Evolutionary conservation across 2,329 filamentous ascomycete species (phyloP), one percentile per base, ranked within the genome.

Genomic region (Epichloe uncinata): DNA sequence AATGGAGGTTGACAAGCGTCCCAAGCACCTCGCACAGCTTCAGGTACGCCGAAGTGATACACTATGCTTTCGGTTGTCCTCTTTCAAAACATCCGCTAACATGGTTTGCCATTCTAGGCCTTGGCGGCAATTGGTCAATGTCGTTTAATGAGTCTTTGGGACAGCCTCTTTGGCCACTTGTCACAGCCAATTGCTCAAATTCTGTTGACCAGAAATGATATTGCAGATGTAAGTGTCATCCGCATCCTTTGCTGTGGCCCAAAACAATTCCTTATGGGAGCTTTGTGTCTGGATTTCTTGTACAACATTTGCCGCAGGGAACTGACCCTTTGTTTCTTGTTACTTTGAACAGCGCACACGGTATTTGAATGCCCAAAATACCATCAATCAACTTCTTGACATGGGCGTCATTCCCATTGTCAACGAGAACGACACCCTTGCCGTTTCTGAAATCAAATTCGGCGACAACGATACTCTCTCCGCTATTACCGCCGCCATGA

Each of bases 381-480:
- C 93, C 0, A 87, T 98, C 64, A 78, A 81, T 48, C 88, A 95
- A 66, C 76, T 97, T 44, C 72, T 98, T 16, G 83, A 90, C 60
- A 93, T 96, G 84, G 90, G 90, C 2, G 91, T 97, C 26, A 94
- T 98, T 55, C 93, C 93, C 9, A 96, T 98, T 60, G 93, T 98
- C 55, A 98, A 98, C 61, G 93, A 98, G 69, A 98, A 98, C 67
- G 93, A 98, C 66, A 98, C 93, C 3, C 72, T 98, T 49, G 88
- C 90, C 22, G 93, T 98, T 56, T 87, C 91, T 42, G 93, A 98
- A 76, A 98, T 98, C 71, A 97, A 97, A 73, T 98, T 98, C 63
- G 93, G 93, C 57, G 93, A 98, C 73, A 98, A 98, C 60, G 93
- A 98, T 67, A 98, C 93, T 2, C 74, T 98, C 44, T 95, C 89